phyloP scores from a whole-genome alignment of 2,329 filamentous ascomycete genomes.

The Alternaria conjuncta region DNA sequence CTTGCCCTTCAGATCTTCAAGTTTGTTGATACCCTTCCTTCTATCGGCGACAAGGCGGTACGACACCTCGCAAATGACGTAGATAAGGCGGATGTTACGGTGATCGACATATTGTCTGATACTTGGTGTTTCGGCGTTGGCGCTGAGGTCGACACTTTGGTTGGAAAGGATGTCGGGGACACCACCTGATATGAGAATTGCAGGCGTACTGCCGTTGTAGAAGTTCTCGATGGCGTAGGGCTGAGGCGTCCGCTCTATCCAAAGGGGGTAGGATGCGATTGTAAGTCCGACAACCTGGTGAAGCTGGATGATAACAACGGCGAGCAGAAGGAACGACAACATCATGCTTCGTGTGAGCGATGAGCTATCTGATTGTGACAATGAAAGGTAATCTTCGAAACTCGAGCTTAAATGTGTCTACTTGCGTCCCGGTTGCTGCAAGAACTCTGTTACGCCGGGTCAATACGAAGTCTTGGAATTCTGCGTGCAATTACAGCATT shows the following conservation, averaged over 20 bases:
- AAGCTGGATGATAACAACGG: not conserved
- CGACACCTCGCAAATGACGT: slow-evolving; percentile 35
- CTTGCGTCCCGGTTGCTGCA: too few relatives aligned
- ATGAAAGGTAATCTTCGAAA: not conserved
- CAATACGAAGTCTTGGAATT: not conserved
- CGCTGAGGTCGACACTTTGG: slow-evolving; percentile 29
- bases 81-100: slow-evolving; percentile 36
- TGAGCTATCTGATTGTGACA: not conserved
- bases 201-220: not conserved
- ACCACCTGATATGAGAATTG: slow-evolving; percentile 5
- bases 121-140: slow-evolving; percentile 40
- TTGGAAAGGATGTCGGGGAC: slow-evolving; percentile 30
- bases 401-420: not conserved
- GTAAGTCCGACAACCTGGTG: not conserved
- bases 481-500: not conserved
- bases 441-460: not conserved
- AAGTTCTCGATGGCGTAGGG: slow-evolving; percentile 27
- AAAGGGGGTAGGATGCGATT: slow-evolving; percentile 28
- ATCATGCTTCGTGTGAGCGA: not conserved
- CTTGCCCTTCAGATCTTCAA: slow-evolving; percentile 33
- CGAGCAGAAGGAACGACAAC: not conserved
- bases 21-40: slow-evolving; percentile 17
- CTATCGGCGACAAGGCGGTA: slow-evolving; percentile 36
- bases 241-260: slow-evolving; percentile 38
- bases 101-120: slow-evolving; percentile 30